phyloP scores from a whole-genome alignment of 2,329 filamentous ascomycete genomes.

The Xylaria sp. region DNA sequence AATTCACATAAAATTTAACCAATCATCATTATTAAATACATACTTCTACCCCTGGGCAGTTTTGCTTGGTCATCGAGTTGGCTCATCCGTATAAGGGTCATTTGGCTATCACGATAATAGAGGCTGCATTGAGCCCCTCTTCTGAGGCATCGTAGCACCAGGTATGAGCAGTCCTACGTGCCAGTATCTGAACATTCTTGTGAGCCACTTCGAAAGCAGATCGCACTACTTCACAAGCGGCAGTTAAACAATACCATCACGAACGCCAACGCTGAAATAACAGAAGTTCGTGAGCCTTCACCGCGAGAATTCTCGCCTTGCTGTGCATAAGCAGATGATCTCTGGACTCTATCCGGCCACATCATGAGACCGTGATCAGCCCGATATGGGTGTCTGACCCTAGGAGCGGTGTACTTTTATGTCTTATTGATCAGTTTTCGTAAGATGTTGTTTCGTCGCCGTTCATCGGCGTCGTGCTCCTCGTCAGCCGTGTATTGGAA shows the following conservation, averaged over 20 bases:
- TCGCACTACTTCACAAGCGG: slow-evolving; percentile 1
- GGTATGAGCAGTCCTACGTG: background rate
- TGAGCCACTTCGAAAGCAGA: background rate
- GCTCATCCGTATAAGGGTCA: background rate
- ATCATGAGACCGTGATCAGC: slow-evolving; percentile 20
- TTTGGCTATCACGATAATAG: background rate
- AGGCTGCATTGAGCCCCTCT: background rate
- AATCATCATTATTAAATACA: slow-evolving; percentile 12
- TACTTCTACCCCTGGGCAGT: background rate
- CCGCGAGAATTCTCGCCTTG: background rate
- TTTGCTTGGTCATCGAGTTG: background rate
- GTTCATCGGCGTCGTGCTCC: slow-evolving; percentile 35
- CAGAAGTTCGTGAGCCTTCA: background rate
- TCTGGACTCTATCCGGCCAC: background rate
- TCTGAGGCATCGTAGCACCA: background rate
- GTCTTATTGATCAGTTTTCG: slow-evolving; percentile 44
- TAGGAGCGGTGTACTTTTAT: slow-evolving; percentile 9
- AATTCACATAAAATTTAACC: background rate
- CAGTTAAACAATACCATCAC: slow-evolving; percentile 20
- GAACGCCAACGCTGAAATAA: slow-evolving; percentile 35
- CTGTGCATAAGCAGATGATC: slow-evolving; percentile 3
- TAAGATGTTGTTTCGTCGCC: slow-evolving; percentile 41
- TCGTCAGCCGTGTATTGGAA: slow-evolving; percentile 38
- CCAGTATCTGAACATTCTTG: background rate
- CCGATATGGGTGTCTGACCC: background rate